Base-by-base conservation (phyloP, 495 filamentous ascomycete genomes). In the Daldinia loculata region DNA sequence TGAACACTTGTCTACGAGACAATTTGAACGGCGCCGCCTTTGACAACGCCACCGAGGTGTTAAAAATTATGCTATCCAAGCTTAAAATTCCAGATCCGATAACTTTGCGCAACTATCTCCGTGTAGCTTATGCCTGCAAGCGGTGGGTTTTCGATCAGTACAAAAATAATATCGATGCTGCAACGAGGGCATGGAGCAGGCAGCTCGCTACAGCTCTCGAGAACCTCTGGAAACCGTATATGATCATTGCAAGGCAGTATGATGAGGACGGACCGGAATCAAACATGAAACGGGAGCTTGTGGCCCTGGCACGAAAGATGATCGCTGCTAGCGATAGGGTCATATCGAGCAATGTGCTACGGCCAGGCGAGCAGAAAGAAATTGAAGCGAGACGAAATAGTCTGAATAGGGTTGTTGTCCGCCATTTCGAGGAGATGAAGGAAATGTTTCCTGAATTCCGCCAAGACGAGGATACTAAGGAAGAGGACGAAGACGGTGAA, bases 1-100 rank as follows among this genome's bases (percentile, higher is more conserved):
- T 97, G 75, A 83, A 81, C 41, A 80, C 83, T 45, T 97, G 93
- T 75, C 80, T 82, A 19, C 83, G 90, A 43, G 92, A 97, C 80
- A 87, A 85, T 64, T 85, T 86, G 26, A 97, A 96, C 78, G 75
- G 70, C n/a, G 83, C 87, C 39, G 84, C 87, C 11, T 83, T 93
- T 60, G 48, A 72, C 0, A 78, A 88, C 70, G 89, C 90, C 0
- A 84, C 83, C 43, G 81, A 82, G 59, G 76, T 93, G 6, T 76
- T 93, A 12, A 73, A 84, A 3, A 66, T 86, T 19, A 91, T 93
- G 89, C 62, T 76, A 32, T 50, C 64, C 24, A 78, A 71, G 2
- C 71, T 82, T 8, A 67, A 67, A 14, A 74, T 80, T 15, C 81
- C 84, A 4, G 88, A 89, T 74, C 57, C 83, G 8, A 61, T 66